These are phyloP conservation scores for Ceratocystiopsis sp. DNA, from an alignment of 2,329 filamentous ascomycete species.

Conservation along the genomic window DNA sequence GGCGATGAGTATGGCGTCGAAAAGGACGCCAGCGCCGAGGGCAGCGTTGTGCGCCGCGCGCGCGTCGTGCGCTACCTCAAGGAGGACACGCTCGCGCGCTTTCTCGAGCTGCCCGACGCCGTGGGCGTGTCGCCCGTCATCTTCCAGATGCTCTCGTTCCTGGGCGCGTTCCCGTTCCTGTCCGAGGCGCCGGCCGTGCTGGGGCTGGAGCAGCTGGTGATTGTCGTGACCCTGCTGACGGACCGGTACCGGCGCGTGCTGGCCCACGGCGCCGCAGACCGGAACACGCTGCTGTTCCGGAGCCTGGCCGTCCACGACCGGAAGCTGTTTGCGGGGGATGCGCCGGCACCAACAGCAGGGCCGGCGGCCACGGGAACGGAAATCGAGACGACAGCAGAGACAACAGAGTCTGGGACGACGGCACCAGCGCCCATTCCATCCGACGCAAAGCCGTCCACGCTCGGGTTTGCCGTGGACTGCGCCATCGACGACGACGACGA, in stretches of 20 bases:
- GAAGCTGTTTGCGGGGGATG: constrained; percentile 20
- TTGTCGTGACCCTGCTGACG: constrained; percentile 57
- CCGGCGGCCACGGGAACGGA: not conserved
- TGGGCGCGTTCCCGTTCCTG: constrained; percentile 59
- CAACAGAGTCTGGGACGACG: too few relatives aligned
- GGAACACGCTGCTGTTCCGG: constrained; percentile 49
- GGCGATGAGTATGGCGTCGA: not conserved
- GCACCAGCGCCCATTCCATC: not conserved
- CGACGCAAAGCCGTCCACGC: not conserved
- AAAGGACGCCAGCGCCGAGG: not conserved
- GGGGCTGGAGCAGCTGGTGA: constrained; percentile 52
- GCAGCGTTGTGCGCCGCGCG: constrained; percentile 20
- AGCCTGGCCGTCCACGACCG: constrained; percentile 57
- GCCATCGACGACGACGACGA: constrained; percentile 32
- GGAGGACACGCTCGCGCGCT: constrained; percentile 52
- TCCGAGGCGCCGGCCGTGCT: constrained; percentile 53
- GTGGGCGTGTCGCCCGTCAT: constrained; percentile 49
- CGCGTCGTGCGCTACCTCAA: constrained; percentile 47
- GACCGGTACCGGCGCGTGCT: constrained; percentile 50
- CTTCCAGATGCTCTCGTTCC: constrained; percentile 54
- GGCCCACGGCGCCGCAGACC: constrained; percentile 36
- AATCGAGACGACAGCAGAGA: constrained; percentile 2
- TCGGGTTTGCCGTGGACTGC: constrained; percentile 30
- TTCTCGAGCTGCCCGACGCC: constrained; percentile 56
- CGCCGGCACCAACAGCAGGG: constrained; percentile 5